phyloP scores from a whole-genome alignment of 495 filamentous ascomycete genomes.

The Platismatia glauca region DNA sequence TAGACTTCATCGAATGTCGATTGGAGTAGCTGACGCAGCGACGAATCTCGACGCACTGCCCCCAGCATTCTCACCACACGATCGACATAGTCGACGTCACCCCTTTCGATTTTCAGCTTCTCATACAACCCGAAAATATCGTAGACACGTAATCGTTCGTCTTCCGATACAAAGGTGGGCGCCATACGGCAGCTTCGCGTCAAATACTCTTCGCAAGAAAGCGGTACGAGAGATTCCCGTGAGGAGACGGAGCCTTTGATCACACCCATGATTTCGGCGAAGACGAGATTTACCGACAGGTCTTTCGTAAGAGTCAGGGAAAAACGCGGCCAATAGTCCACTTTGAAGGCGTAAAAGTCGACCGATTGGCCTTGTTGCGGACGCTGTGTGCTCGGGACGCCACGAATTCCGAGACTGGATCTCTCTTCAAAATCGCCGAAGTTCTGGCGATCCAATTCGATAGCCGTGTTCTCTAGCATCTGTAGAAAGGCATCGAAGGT shows the following conservation, averaged over 20 bases:
- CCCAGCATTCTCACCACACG: conserved; percentile 26
- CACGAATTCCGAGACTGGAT: background rate
- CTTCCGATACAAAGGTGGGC: conserved; percentile 27
- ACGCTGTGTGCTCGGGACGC: background rate
- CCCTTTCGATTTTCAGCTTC: conserved; percentile 24
- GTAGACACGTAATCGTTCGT: conserved; percentile 28
- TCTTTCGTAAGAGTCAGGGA: conserved; percentile 11
- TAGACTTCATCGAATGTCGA: conserved; percentile 37
- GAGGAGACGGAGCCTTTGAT: conserved; percentile 33
- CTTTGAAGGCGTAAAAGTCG: conserved; percentile 32
- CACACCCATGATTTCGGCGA: conserved; percentile 39
- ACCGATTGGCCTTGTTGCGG: conserved; percentile 10
- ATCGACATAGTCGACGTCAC: conserved; percentile 33
- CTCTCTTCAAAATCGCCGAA: background rate
- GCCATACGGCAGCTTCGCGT: conserved; percentile 22
- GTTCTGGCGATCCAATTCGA: conserved; percentile 8
- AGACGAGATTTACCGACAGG: conserved; percentile 29
- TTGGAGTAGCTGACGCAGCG: conserved; percentile 21
- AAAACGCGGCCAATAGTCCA: conserved; percentile 34
- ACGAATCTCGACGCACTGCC: conserved; percentile 12
- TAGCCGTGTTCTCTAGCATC: conserved; percentile 30
- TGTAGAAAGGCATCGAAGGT: conserved; percentile 34
- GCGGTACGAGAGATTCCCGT: conserved; percentile 20
- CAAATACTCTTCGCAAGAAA: conserved; percentile 30
- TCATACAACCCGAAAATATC: conserved; percentile 33